Evolutionary conservation across 2,329 filamentous ascomycete genomes (phyloP).

Genomic region (Rhytidhysteron rufulum): DNA sequence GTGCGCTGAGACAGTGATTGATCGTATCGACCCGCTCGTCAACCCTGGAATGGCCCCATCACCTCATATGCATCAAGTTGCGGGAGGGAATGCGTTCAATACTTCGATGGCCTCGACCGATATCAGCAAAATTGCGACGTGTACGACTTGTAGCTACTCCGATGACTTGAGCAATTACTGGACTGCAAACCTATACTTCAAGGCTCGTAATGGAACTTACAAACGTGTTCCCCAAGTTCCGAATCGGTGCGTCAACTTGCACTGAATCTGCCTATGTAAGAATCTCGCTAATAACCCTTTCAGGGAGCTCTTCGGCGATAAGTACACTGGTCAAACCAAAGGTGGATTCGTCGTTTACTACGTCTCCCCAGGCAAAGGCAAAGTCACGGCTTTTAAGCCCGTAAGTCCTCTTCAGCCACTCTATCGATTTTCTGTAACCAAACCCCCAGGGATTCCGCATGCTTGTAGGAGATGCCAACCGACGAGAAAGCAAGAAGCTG

Average conservation of each 20-base stretch:
- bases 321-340: slow-evolving; percentile 25
- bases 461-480: slow-evolving; percentile 39
- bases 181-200: slow-evolving; percentile 41
- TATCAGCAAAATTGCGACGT: slow-evolving; percentile 27
- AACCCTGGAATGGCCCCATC: slow-evolving; percentile 33
- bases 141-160: slow-evolving; percentile 41
- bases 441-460: slow-evolving; percentile 41
- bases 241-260: slow-evolving; percentile 19
- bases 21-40: slow-evolving; percentile 30
- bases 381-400: slow-evolving; percentile 42
- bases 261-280: neutral
- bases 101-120: slow-evolving; percentile 38
- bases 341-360: slow-evolving; percentile 49
- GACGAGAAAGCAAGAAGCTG: slow-evolving; percentile 13
- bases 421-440: neutral
- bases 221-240: slow-evolving; percentile 38
- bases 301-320: slow-evolving; percentile 35
- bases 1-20: slow-evolving; percentile 27
- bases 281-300: neutral
- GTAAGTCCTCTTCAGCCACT: slow-evolving; percentile 4
- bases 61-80: slow-evolving; percentile 38
- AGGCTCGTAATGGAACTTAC: slow-evolving; percentile 37
- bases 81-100: slow-evolving; percentile 46
- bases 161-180: slow-evolving; percentile 44
- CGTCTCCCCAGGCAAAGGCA: slow-evolving; percentile 37